Percentiles rank a stretch among this genome's conserved stretches.
phyloP scores from a whole-genome alignment of 768 basidiomycete species.

The Mycena sanguinolenta region DNA sequence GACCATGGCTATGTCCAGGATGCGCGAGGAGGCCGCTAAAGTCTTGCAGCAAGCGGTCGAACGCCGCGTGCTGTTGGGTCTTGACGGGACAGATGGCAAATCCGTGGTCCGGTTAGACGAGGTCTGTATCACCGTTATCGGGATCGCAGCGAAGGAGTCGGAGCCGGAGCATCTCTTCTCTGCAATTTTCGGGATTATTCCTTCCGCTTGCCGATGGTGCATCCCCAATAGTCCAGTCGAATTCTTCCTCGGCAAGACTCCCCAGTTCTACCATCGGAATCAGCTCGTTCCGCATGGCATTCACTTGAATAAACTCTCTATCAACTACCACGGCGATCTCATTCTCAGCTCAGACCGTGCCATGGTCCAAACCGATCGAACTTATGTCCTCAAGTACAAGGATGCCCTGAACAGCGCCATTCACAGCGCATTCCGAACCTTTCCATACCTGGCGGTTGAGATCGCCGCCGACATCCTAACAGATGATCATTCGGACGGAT shows the following conservation, averaged over 20 bases:
- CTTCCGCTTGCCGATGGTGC: background rate
- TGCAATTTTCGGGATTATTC: slow-evolving; percentile 13
- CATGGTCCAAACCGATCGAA: background rate
- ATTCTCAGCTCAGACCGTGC: slow-evolving; percentile 11
- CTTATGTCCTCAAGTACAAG: background rate
- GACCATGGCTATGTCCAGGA: slow-evolving; percentile 5
- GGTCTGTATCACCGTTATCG: slow-evolving; percentile 18
- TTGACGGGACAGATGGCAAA: background rate
- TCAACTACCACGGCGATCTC: slow-evolving; percentile 29
- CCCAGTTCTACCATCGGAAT: slow-evolving; percentile 20
- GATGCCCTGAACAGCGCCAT: background rate
- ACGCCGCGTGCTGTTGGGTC: background rate
- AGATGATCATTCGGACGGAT: slow-evolving; percentile 10
- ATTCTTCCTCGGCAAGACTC: background rate
- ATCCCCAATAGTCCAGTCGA: background rate
- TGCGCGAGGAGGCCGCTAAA: background rate
- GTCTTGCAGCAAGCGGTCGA: background rate
- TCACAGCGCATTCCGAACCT: slow-evolving; percentile 1
- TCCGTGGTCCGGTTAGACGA: slow-evolving; percentile 11
- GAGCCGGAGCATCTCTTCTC: slow-evolving; percentile 10
- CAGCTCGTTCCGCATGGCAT: slow-evolving; percentile 5
- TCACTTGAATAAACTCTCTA: slow-evolving; percentile 6
- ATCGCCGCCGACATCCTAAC: slow-evolving; percentile 16
- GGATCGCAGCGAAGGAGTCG: background rate
- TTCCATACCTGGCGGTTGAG: slow-evolving; percentile 16